phyloP scores from a whole-genome alignment of 306 rosid genomes.

The Benincasa hispida region DNA sequence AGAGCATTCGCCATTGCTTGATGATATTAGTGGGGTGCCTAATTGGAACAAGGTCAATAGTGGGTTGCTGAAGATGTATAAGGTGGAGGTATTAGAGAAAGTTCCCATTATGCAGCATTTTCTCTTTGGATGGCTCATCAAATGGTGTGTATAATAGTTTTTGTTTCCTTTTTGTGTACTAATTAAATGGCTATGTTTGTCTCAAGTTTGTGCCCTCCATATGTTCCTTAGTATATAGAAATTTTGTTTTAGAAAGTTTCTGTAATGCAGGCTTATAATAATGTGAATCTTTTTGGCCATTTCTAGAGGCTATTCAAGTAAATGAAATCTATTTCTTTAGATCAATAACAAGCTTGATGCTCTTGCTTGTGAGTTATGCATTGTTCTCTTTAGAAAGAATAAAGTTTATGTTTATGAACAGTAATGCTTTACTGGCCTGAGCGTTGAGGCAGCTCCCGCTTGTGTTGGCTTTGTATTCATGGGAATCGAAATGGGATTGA shows the following conservation, averaged over 20 bases:
- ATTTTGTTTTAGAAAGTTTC: not conserved
- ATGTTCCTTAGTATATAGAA: not conserved
- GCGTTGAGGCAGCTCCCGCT: not conserved
- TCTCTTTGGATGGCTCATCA: slow-evolving; percentile 80
- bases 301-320: not conserved
- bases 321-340: not conserved
- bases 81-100: slow-evolving; percentile 92
- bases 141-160: slow-evolving; percentile 36
- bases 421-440: not conserved
- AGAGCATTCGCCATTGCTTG: slow-evolving; percentile 91
- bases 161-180: not conserved
- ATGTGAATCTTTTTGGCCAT: not conserved
- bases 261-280: not conserved
- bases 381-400: not conserved
- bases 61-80: slow-evolving; percentile 94
- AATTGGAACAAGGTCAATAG: slow-evolving; percentile 86
- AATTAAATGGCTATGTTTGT: not conserved
- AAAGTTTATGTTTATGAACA: not conserved
- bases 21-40: slow-evolving; percentile 94
- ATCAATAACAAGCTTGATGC: not conserved
- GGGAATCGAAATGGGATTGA: not conserved
- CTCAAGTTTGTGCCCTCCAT: not conserved
- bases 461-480: not conserved
- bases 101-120: slow-evolving; percentile 99
- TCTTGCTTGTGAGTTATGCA: not conserved